Conservation (phyloP, 345 rosid genomes). For the Lumnitzera racemosa region DNA sequence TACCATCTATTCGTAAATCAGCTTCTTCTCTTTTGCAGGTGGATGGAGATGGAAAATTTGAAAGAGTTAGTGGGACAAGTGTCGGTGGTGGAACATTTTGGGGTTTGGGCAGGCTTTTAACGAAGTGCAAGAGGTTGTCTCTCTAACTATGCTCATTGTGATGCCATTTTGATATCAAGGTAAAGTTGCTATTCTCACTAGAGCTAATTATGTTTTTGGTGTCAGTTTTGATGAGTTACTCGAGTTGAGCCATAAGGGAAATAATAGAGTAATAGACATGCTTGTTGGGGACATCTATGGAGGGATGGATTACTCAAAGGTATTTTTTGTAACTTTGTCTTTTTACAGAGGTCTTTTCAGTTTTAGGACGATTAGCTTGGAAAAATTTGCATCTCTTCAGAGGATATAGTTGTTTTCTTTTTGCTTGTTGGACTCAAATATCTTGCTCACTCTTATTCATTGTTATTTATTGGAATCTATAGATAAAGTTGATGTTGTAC, state of each 20-base stretch:
- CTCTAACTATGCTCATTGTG: conserved; percentile 2
- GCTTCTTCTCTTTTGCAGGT: conserved; percentile 38
- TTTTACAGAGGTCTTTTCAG: neutral
- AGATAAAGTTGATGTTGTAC: too few species aligned
- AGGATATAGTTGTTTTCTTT: too few species aligned
- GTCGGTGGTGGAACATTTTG: conserved; percentile 87
- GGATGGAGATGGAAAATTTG: conserved; percentile 73
- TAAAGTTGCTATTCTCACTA: neutral
- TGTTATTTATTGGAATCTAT: too few species aligned
- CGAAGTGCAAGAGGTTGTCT: conserved; percentile 66
- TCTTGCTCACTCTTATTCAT: too few species aligned
- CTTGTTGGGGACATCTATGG: conserved; percentile 95
- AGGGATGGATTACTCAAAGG: conserved; percentile 69
- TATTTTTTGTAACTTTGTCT: conserved; percentile 8
- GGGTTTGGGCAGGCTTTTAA: conserved; percentile 83
- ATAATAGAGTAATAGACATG: conserved; percentile 80
- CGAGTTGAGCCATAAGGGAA: conserved; percentile 66
- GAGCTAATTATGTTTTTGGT: conserved; percentile 10
- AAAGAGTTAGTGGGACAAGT: conserved; percentile 82
- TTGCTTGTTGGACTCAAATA: too few species aligned
- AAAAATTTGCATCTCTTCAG: too few species aligned
- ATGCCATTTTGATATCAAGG: neutral
- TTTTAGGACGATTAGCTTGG: too few species aligned
- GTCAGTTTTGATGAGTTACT: conserved; percentile 70
- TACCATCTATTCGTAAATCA: conserved; percentile 8